Evolutionary conservation across 768 basidiomycete species (phyloP).

Genomic region (Candolleomyces efflorescens): DNA sequence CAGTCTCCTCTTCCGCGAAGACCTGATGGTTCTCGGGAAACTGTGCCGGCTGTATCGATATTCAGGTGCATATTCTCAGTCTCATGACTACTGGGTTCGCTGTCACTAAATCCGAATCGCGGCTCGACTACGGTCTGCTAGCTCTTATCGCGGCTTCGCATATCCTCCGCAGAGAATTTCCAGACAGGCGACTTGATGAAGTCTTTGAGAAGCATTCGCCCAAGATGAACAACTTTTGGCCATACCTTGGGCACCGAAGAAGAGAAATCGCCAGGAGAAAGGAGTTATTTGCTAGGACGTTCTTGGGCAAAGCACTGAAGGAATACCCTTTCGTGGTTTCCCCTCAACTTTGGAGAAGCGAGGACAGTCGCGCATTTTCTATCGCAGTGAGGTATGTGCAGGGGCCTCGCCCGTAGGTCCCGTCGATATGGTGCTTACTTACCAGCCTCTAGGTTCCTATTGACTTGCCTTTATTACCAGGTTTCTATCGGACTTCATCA

Average conservation of each 20-base stretch:
- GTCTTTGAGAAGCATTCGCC: constrained; percentile 34
- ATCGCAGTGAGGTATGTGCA: background rate
- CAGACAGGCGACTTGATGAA: constrained; percentile 43
- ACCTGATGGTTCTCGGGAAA: constrained; percentile 41
- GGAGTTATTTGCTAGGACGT: constrained; percentile 40
- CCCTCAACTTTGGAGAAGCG: constrained; percentile 46
- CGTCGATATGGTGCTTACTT: background rate
- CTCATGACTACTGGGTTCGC: background rate
- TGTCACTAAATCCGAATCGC: background rate
- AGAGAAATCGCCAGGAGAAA: constrained; percentile 36
- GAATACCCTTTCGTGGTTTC: constrained; percentile 32
- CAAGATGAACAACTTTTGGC: constrained; percentile 65
- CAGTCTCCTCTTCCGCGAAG: constrained; percentile 38
- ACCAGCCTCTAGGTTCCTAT: constrained; percentile 45
- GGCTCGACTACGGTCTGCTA: constrained; percentile 17
- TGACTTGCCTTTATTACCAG: constrained; percentile 61
- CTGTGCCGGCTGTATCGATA: constrained; percentile 37
- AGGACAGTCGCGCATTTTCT: constrained; percentile 51
- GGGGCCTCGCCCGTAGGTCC: background rate
- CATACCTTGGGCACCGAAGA: constrained; percentile 55
- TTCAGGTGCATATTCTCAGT: constrained; percentile 7
- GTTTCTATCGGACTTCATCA: constrained; percentile 47
- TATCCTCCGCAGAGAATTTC: constrained; percentile 41
- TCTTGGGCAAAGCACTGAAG: constrained; percentile 39
- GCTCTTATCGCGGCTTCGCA: constrained; percentile 60